Base-by-base conservation (phyloP, 2,329 filamentous ascomycete genomes). In the Domatiomyces globalis region DNA sequence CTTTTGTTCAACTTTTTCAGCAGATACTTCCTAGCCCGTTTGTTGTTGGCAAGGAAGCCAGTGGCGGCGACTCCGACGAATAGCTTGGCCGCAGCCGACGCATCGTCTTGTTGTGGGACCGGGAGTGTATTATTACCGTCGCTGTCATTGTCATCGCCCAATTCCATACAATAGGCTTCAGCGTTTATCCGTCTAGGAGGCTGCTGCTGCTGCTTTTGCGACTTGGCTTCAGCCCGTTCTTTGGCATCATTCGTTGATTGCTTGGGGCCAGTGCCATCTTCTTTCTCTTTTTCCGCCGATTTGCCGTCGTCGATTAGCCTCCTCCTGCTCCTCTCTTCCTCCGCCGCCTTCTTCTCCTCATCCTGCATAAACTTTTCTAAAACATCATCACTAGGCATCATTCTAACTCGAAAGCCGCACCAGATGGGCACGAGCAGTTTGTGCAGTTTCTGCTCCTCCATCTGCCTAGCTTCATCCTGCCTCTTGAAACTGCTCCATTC, bases 401-500 rank as follows among this genome's bases (percentile, higher is more conserved):
- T 61, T 9, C 53, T 48, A 18, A 54, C 51, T 22, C 53, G 52
- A 45, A 61, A 58, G 2, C 55, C 53, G 44, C 59, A 59, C 58
- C 58, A 61, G 29, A 61, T 56, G 4, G 58, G 58, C 20, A 61
- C 58, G 15, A 61, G 56, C 27, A 61, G 52, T n/a, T 53, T 54
- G 48, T 61, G 57, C 20, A 61, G 43, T 42, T 53, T 52, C n/a
- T 58, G 51, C 45, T 59, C 56, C 45, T 61, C 57, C 10, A 51
- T 51, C 45, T 55, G 43, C 49, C 18, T 45, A 51, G 51, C 46
- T 52, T 54, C 22, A 50, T 54, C 22, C 25, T 19, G 57, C 51
- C n/a, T 43, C 33, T 51, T 5, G 9, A 39, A 42, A 7, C 2
- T 43, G 17, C 47, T 20, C 51, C 51, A 52, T 43, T 52, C 51